Conservation (phyloP, 78 protist species). For the Dictyostelium brefeldianum region DNA sequence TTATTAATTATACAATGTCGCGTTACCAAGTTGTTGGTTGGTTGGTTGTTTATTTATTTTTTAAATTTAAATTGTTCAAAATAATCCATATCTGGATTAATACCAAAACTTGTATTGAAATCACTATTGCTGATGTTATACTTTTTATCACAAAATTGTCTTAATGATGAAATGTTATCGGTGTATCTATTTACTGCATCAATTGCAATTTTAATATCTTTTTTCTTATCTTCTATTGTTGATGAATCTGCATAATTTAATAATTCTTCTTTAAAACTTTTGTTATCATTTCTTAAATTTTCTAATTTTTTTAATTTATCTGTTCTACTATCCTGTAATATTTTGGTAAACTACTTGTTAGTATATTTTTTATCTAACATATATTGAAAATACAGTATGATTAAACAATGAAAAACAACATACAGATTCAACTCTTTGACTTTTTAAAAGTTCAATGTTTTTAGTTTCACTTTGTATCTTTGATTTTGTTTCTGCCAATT, state of each 20-base stretch:
- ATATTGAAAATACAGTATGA: neutral
- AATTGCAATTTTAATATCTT: constrained; percentile 37
- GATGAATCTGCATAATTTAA: constrained; percentile 38
- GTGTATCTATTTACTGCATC: constrained; percentile 52
- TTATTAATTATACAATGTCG: too few species aligned
- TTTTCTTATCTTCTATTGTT: constrained; percentile 16
- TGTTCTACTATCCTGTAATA: constrained; percentile 51
- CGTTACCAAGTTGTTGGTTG: too few species aligned
- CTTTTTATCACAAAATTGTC: constrained; percentile 59
- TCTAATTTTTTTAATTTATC: constrained; percentile 16
- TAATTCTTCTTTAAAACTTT: constrained; percentile 39
- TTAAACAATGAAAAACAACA: too few species aligned
- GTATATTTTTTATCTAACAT: neutral
- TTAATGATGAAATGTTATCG: constrained; percentile 40
- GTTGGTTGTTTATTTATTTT: too few species aligned
- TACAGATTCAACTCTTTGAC: constrained; percentile 37
- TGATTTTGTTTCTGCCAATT: constrained; percentile 11
- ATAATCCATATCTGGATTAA: constrained; percentile 56
- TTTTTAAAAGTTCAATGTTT: constrained; percentile 12
- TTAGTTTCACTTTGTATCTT: constrained; percentile 20
- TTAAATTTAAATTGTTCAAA: constrained; percentile 8
- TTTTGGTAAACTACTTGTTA: neutral
- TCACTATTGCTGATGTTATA: constrained; percentile 7
- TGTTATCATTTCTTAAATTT: neutral
- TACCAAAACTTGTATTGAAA: constrained; percentile 40